Conservation (phyloP, 2,329 filamentous ascomycete species). For the Diaporthe helianthi region DNA sequence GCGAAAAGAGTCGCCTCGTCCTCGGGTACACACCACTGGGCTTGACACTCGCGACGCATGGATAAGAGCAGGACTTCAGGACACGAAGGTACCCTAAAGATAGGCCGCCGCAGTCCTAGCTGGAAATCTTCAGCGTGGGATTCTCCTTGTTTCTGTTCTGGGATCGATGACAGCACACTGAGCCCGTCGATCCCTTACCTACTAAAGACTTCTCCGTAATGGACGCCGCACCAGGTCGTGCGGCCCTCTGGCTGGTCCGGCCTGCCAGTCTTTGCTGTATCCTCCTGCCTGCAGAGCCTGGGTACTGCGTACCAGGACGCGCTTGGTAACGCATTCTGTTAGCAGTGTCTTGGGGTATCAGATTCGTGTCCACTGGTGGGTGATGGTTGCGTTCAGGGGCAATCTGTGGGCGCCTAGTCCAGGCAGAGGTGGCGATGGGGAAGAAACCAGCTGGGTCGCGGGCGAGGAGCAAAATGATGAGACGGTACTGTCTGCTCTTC, state of each 20-base stretch:
- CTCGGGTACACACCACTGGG: background rate
- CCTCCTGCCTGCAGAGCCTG: slow-evolving; percentile 64
- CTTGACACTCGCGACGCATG: background rate
- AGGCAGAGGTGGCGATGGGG: slow-evolving; percentile 14
- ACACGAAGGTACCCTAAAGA: background rate
- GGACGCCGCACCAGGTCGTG: slow-evolving; percentile 56
- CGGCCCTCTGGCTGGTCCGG: slow-evolving; percentile 58
- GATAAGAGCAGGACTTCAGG: background rate
- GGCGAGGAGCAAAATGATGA: slow-evolving; percentile 49
- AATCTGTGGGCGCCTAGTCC: slow-evolving; percentile 45
- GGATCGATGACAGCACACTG: slow-evolving; percentile 69
- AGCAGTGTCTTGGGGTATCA: slow-evolving; percentile 58
- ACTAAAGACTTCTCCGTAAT: slow-evolving; percentile 43
- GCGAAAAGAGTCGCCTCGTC: background rate
- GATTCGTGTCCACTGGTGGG: slow-evolving; percentile 55
- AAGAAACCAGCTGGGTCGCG: slow-evolving; percentile 30
- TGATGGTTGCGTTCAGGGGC: slow-evolving; percentile 58
- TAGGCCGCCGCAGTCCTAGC: background rate
- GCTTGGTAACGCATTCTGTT: slow-evolving; percentile 68
- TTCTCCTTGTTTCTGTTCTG: slow-evolving; percentile 72
- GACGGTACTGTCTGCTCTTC: slow-evolving; percentile 48
- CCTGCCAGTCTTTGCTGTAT: slow-evolving; percentile 61
- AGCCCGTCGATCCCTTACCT: slow-evolving; percentile 70
- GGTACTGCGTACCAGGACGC: slow-evolving; percentile 71
- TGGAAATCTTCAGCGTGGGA: slow-evolving; percentile 51